Base-by-base conservation (phyloP, 2,329 filamentous ascomycete species). In the Fusarium cyanostomum region DNA sequence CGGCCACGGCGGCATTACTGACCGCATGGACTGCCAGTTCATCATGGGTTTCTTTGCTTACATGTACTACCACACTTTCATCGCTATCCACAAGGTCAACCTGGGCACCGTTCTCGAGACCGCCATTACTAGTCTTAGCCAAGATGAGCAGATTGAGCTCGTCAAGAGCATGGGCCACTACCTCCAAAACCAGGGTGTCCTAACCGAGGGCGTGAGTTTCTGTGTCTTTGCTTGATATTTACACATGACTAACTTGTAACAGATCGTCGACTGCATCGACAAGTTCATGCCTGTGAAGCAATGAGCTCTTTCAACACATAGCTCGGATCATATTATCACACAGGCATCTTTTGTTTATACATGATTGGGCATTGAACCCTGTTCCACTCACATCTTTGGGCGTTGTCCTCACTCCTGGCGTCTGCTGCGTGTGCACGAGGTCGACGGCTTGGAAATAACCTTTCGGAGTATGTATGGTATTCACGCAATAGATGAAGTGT, bases 41-140 rank as follows among this genome's bases (percentile, higher is more conserved):
- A 98, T 98, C 81, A 99, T 99, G 95, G 95, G 95, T 8, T 95
- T 97, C 79, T 98, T 99, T 72, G 88, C 94, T 13, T 98, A 93
- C 81, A 94, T 99, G 86, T 99, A 99, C 80, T 99, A 96, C 80
- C 94, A 97, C 77, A 95, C 91, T 73, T 99, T 99, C 77, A 94
- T 99, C 72, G 94, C 94, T 5, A 84, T 92, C 7, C 88, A 97
- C 82, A 92, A 94, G 77, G 88, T 91, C 34, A 92, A 84, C 54
- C 89, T 97, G 16, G 95, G 94, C 16, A 88, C 87, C 52, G 91
- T 99, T 31, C 91, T 99, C 68, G 94, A 99, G 81, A 87, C 88
- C 11, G 94, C 92, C 46, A 96, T 99, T 68, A 96, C 89, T 7
- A 94, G 94, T n/a, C 80, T 99, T 69, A 89, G 88, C 1, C 80